phyloP scores from a whole-genome alignment of 2,329 filamentous ascomycete genomes.

The Sporothrix globosa region DNA sequence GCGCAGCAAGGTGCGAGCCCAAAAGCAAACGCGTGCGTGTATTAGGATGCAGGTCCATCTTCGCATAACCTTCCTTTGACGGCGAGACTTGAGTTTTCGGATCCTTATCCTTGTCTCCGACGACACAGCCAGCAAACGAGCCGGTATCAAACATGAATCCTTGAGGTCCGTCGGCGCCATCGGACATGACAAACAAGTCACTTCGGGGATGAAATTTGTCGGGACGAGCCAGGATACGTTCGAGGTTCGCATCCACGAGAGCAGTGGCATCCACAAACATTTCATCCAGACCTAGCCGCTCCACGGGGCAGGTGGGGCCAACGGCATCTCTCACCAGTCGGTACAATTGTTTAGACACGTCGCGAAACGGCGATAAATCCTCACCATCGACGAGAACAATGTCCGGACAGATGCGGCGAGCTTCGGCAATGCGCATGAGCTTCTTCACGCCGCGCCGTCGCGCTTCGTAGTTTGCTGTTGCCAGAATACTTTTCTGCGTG shows the following conservation, averaged over 20 bases:
- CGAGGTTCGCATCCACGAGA: slow-evolving; percentile 79
- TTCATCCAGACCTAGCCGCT: slow-evolving; percentile 89
- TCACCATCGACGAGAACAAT: slow-evolving; percentile 85
- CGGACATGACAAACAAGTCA: slow-evolving; percentile 73
- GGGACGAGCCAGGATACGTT: slow-evolving; percentile 52
- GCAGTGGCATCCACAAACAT: slow-evolving; percentile 85
- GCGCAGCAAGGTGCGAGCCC: slow-evolving; percentile 77
- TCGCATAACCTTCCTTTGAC: neutral
- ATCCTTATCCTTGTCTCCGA: slow-evolving; percentile 21
- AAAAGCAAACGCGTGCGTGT: slow-evolving; percentile 66
- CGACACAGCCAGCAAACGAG: slow-evolving; percentile 64
- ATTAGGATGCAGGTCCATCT: slow-evolving; percentile 37
- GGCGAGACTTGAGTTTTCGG: neutral
- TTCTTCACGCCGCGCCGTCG: slow-evolving; percentile 74
- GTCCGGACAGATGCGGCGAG: slow-evolving; percentile 77
- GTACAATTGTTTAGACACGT: slow-evolving; percentile 82
- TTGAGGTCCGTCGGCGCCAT: slow-evolving; percentile 61
- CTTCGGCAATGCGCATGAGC: slow-evolving; percentile 82
- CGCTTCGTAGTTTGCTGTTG: slow-evolving; percentile 93
- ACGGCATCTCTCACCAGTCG: slow-evolving; percentile 70
- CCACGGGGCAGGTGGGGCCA: slow-evolving; percentile 72
- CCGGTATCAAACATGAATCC: slow-evolving; percentile 81
- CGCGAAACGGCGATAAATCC: slow-evolving; percentile 80
- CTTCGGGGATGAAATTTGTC: neutral
- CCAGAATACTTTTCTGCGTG: slow-evolving; percentile 90